Percentiles rank a stretch among this genome's conserved stretches.
These are phyloP conservation scores for Xenoacremonium recifei DNA, from an alignment of 2,329 filamentous ascomycete genomes.

Conservation along the genomic window DNA sequence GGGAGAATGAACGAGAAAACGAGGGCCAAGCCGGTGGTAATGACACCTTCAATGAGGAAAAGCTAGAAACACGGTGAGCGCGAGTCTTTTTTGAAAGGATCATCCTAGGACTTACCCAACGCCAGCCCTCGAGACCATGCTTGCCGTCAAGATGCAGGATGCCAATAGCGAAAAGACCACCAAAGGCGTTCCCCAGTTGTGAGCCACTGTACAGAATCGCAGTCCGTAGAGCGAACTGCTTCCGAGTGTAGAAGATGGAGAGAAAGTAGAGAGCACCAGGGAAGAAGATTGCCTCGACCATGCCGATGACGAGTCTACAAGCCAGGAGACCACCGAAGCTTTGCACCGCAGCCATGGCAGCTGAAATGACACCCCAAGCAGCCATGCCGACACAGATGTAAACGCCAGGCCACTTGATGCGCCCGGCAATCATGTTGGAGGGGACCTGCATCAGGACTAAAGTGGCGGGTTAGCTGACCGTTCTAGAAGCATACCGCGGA, in stretches of 20 bases:
- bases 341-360: constrained; percentile 1
- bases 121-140: constrained; percentile 6
- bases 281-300: constrained; percentile 9
- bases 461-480: too few relatives aligned
- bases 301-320: constrained; percentile 6
- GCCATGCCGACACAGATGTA: constrained; percentile 4
- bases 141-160: constrained; percentile 5
- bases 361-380: constrained; percentile 3
- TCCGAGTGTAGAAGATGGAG: constrained; percentile 6
- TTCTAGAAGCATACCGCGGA: too few relatives aligned
- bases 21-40: constrained; percentile 3
- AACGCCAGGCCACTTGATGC: constrained; percentile 1
- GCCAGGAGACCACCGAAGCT: constrained; percentile 6
- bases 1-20: constrained; percentile 7
- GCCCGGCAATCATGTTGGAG: constrained; percentile 6
- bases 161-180: constrained; percentile 2
- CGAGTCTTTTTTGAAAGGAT: background rate
- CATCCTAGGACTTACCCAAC: constrained; percentile 8
- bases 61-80: too few relatives aligned
- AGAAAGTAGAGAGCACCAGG: constrained; percentile 7
- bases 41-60: constrained; percentile 8
- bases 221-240: constrained; percentile 5
- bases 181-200: constrained; percentile 9
- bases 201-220: constrained; percentile 6
- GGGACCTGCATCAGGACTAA: constrained; percentile 24